Percentiles rank a stretch among this genome's conserved stretches.
Conservation (phyloP, 768 basidiomycete species). For the Chlorophyllum brunneum region DNA sequence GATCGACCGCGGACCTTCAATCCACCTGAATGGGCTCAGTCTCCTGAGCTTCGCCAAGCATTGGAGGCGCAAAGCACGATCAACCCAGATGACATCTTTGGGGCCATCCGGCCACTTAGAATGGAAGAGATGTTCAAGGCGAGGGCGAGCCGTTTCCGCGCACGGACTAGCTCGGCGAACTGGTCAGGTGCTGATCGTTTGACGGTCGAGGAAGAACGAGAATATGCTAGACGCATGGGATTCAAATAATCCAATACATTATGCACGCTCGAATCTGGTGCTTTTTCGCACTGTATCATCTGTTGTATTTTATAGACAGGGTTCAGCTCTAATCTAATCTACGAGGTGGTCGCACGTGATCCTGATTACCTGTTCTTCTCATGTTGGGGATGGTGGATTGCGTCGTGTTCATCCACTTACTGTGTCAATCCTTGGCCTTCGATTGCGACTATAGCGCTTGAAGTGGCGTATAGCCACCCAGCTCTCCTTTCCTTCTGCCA, state of each 20-base stretch:
- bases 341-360: too few relatives aligned
- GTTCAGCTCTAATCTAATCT: too few relatives aligned
- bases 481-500: constrained; percentile 26
- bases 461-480: constrained; percentile 10
- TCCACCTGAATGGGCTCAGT: constrained; percentile 88
- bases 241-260: constrained; percentile 48
- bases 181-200: constrained; percentile 92
- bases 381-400: constrained; percentile 7
- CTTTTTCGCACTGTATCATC: too few relatives aligned
- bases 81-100: constrained; percentile 91
- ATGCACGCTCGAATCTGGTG: too few relatives aligned
- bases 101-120: constrained; percentile 74
- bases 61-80: constrained; percentile 81
- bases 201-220: constrained; percentile 77
- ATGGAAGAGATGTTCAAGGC: constrained; percentile 94
- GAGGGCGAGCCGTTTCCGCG: constrained; percentile 77
- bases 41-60: constrained; percentile 77
- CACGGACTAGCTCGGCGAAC: constrained; percentile 91
- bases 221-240: constrained; percentile 91
- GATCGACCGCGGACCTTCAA: constrained; percentile 68
- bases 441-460: constrained; percentile 8
- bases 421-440: constrained; percentile 12
- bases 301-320: too few relatives aligned
- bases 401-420: constrained; percentile 9
- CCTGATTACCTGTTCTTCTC: constrained; percentile 13